A percentile compares a stretch with the other conserved stretches of the same genome.
These are phyloP conservation scores for Flaveria sonorensis DNA, from an alignment of 129 eudicot species.

Conservation along the genomic window DNA sequence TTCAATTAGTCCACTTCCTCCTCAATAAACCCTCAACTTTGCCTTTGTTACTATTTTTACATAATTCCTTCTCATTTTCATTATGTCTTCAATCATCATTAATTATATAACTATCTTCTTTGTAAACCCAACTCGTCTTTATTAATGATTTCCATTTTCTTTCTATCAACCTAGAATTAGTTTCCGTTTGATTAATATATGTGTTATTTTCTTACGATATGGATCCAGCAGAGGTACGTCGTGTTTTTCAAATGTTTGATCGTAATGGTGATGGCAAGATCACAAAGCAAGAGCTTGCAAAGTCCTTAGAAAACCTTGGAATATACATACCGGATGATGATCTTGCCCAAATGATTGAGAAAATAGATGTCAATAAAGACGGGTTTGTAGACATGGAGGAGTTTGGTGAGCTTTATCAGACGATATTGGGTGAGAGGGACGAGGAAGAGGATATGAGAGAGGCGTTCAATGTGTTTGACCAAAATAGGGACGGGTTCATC, in stretches of 20 bases:
- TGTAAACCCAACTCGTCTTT: neutral
- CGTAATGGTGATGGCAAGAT: constrained; percentile 59
- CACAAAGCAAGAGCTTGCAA: constrained; percentile 54
- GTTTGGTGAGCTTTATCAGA: constrained; percentile 71
- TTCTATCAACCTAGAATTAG: neutral
- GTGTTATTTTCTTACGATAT: constrained; percentile 17
- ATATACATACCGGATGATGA: constrained; percentile 79
- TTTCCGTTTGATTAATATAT: neutral
- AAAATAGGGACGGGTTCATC: constrained; percentile 86
- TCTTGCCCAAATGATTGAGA: constrained; percentile 72
- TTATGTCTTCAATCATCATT: neutral
- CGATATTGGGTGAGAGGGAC: constrained; percentile 70
- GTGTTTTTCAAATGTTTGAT: constrained; percentile 58
- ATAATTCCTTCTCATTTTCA: neutral
- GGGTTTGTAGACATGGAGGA: constrained; percentile 84
- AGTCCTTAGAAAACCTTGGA: constrained; percentile 69
- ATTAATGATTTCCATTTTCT: neutral
- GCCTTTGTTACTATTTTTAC: constrained; percentile 26
- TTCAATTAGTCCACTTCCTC: constrained; percentile 4
- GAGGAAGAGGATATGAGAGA: constrained; percentile 96
- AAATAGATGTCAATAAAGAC: constrained; percentile 80
- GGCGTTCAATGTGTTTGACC: constrained; percentile 93
- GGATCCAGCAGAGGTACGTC: constrained; percentile 49
- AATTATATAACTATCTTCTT: constrained; percentile 15
- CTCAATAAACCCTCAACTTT: constrained; percentile 27